These are phyloP conservation scores for Davidsoniella virescens DNA, from an alignment of 2,329 filamentous ascomycete species.

Conservation along the genomic window DNA sequence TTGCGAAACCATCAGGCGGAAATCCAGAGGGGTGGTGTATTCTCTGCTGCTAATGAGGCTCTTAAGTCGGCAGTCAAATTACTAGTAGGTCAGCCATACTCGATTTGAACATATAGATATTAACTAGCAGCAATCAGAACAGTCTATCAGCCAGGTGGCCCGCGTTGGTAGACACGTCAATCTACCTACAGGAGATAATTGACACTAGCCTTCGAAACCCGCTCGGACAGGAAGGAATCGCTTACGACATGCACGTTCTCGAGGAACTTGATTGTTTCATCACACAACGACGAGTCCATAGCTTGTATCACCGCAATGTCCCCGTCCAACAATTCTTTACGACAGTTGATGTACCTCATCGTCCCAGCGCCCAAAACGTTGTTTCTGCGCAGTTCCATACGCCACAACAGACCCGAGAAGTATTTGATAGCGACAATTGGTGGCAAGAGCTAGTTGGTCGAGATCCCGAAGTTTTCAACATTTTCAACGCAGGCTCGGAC, in stretches of 20 bases:
- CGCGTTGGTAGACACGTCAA: slow-evolving; percentile 7
- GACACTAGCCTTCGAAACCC: slow-evolving; percentile 12
- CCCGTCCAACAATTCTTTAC: slow-evolving; percentile 1
- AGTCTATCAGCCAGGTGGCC: not conserved
- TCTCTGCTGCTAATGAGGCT: not conserved
- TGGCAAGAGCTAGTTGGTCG: slow-evolving; percentile 13
- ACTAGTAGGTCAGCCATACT: not conserved
- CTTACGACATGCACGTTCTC: slow-evolving; percentile 10
- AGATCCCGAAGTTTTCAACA: slow-evolving; percentile 7
- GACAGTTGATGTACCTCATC: not conserved
- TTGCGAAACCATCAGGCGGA: slow-evolving; percentile 5
- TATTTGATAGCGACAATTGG: slow-evolving; percentile 11
- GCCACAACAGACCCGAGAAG: no score
- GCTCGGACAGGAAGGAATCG: slow-evolving; percentile 6
- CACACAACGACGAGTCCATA: slow-evolving; percentile 13
- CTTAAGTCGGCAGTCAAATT: not conserved
- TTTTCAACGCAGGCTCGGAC: not conserved
- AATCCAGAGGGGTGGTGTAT: not conserved
- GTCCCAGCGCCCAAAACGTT: no score
- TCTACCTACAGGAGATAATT: slow-evolving; percentile 13
- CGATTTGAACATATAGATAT: not conserved
- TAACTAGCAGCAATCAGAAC: not conserved
- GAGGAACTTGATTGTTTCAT: slow-evolving; percentile 14
- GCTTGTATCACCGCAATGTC: slow-evolving; percentile 13
- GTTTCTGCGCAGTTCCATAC: no score